Evolutionary conservation across 2,329 filamentous ascomycete species (phyloP).

Genomic region (Didymosphaeria variabile): DNA sequence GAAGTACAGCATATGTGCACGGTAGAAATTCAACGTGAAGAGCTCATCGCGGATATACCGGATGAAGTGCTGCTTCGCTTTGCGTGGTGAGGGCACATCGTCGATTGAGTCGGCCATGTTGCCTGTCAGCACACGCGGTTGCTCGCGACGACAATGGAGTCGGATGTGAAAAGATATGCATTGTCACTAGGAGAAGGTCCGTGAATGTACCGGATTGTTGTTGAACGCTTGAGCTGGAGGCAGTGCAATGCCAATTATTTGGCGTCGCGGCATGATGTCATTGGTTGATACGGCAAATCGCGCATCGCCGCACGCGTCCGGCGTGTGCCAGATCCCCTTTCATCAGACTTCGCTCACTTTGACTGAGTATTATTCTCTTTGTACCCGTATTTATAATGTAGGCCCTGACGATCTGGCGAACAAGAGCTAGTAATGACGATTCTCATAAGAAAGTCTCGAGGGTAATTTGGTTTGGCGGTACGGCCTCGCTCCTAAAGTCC

Average conservation of each 20-base stretch:
- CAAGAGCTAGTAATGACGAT: too few relatives aligned
- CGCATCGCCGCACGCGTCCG: background rate
- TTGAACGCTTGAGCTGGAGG: background rate
- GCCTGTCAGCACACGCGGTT: background rate
- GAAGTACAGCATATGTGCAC: conserved; percentile 42
- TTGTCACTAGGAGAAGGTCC: background rate
- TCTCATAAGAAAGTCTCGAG: too few relatives aligned
- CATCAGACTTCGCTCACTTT: too few relatives aligned
- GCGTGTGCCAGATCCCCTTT: too few relatives aligned
- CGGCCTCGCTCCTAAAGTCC: too few relatives aligned
- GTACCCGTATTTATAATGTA: too few relatives aligned
- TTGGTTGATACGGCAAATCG: background rate
- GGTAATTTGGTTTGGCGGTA: too few relatives aligned
- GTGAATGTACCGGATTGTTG: background rate
- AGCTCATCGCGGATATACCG: conserved; percentile 7
- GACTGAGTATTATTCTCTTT: too few relatives aligned
- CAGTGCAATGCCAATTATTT: background rate
- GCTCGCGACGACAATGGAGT: background rate
- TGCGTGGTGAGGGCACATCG: background rate
- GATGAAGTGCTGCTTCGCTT: conserved; percentile 7
- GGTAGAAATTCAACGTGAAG: conserved; percentile 9
- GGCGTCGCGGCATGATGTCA: conserved; percentile 1
- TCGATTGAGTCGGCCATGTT: conserved; percentile 7
- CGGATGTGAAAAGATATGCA: background rate
- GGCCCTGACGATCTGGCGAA: too few relatives aligned